Percentiles rank a stretch among this genome's conserved stretches.
These are phyloP conservation scores for Skeletonema marinoi DNA, from an alignment of 108 stramenopile genomes.

Conservation along the genomic window DNA sequence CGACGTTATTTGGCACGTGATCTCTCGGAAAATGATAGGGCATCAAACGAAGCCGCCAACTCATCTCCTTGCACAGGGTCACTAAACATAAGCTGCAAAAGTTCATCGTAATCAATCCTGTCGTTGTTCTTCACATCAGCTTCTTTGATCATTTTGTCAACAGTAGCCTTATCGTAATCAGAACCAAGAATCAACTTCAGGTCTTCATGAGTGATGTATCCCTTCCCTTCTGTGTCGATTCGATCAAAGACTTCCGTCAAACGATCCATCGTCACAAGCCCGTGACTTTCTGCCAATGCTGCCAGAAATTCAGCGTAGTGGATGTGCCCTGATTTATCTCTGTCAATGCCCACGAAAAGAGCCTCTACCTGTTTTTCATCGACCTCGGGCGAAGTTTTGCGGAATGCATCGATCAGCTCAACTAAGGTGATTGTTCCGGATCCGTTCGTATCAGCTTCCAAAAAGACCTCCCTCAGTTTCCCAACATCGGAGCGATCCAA, in stretches of 20 bases:
- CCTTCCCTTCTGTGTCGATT: constrained; percentile 70
- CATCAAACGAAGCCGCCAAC: constrained; percentile 7
- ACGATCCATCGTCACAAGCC: constrained; percentile 65
- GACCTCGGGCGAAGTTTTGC: constrained; percentile 43
- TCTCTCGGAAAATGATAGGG: not conserved
- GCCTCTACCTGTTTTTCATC: constrained; percentile 50
- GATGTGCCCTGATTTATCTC: constrained; percentile 69
- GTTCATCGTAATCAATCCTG: constrained; percentile 73
- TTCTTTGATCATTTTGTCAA: constrained; percentile 67
- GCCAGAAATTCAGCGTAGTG: constrained; percentile 81
- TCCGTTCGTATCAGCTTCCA: constrained; percentile 59
- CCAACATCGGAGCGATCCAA: constrained; percentile 60
- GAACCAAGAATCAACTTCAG: constrained; percentile 60
- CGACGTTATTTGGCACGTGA: too few relatives aligned
- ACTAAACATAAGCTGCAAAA: constrained; percentile 61
- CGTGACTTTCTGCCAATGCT: constrained; percentile 68
- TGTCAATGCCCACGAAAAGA: constrained; percentile 66
- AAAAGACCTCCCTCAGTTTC: constrained; percentile 56
- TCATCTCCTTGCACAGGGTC: constrained; percentile 43
- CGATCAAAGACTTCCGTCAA: constrained; percentile 79
- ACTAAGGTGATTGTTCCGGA: constrained; percentile 63
- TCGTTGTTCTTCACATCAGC: constrained; percentile 64
- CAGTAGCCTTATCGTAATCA: constrained; percentile 63
- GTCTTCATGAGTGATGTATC: constrained; percentile 68
- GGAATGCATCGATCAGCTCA: constrained; percentile 56